Percentiles rank a stretch among this genome's conserved stretches.
phyloP scores from a whole-genome alignment of 495 filamentous ascomycete genomes.

The Penicillium argentinense region DNA sequence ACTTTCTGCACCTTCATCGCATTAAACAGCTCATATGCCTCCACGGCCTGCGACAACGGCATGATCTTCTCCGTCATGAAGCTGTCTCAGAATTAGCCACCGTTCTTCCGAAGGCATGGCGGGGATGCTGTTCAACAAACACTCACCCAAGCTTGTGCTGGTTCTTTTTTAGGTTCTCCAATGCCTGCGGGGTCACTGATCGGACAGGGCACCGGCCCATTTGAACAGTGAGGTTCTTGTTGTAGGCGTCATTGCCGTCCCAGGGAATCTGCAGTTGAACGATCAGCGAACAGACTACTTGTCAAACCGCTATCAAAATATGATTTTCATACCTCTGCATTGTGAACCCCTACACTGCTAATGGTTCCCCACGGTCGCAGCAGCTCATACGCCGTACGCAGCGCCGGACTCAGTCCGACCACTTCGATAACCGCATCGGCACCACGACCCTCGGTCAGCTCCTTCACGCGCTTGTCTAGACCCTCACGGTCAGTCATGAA shows the following conservation, averaged over 20 bases:
- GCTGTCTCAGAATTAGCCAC: no score
- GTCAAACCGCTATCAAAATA: neutral
- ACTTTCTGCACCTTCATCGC: constrained; percentile 90
- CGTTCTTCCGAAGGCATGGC: no score
- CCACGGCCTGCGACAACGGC: constrained; percentile 78
- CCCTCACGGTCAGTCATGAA: constrained; percentile 68
- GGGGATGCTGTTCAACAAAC: no score
- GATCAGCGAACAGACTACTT: no score
- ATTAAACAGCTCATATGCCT: constrained; percentile 91
- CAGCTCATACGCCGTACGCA: constrained; percentile 81
- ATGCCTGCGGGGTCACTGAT: constrained; percentile 74
- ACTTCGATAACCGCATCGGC: constrained; percentile 93
- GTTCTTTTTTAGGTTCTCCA: constrained; percentile 77
- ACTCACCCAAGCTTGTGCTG: constrained; percentile 79
- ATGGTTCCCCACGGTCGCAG: constrained; percentile 86
- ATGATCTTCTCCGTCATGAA: constrained; percentile 96
- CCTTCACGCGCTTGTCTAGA: constrained; percentile 67
- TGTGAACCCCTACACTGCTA: constrained; percentile 89
- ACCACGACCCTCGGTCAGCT: constrained; percentile 78
- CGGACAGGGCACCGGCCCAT: constrained; percentile 94
- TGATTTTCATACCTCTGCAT: constrained; percentile 63
- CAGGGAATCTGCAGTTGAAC: constrained; percentile 69
- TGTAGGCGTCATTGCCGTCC: constrained; percentile 78
- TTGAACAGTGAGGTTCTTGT: constrained; percentile 86
- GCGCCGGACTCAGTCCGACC: constrained; percentile 79